These are phyloP conservation scores for Eurotiales sp. DNA, from an alignment of 2,329 filamentous ascomycete genomes.

Conservation along the genomic window DNA sequence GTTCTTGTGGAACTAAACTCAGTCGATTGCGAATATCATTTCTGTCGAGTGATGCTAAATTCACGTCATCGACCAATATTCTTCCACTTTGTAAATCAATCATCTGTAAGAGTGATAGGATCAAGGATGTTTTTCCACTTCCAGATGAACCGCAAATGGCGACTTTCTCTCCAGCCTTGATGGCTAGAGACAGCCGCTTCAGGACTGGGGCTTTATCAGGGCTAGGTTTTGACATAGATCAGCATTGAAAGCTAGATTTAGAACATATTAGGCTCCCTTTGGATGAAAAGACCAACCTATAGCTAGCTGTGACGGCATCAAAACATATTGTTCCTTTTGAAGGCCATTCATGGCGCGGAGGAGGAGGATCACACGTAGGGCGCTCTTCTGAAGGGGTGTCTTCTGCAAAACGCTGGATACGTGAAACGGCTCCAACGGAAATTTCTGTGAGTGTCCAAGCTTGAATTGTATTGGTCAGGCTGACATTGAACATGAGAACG, in stretches of 20 bases:
- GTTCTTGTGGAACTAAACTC: slow-evolving; percentile 43
- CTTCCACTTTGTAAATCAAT: slow-evolving; percentile 36
- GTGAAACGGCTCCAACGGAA: slow-evolving; percentile 53
- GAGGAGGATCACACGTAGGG: slow-evolving; percentile 32
- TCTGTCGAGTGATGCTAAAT: slow-evolving; percentile 36
- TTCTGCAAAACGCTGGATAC: slow-evolving; percentile 51
- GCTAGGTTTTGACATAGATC: slow-evolving; percentile 14
- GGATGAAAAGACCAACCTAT: neutral
- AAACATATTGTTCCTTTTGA: slow-evolving; percentile 42
- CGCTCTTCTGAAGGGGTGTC: slow-evolving; percentile 43
- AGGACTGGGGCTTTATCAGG: slow-evolving; percentile 34
- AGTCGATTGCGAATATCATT: slow-evolving; percentile 38
- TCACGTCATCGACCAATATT: slow-evolving; percentile 40
- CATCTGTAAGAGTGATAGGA: slow-evolving; percentile 41
- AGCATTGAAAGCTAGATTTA: neutral
- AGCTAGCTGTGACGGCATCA: slow-evolving; percentile 37
- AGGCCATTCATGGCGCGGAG: slow-evolving; percentile 41
- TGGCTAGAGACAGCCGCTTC: slow-evolving; percentile 42
- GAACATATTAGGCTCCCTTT: neutral
- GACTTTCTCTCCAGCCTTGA: slow-evolving; percentile 40
- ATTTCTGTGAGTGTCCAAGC: slow-evolving; percentile 58
- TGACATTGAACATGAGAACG: slow-evolving; percentile 51
- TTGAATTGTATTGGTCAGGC: slow-evolving; percentile 47
- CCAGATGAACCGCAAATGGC: slow-evolving; percentile 41
- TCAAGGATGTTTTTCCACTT: slow-evolving; percentile 35